Base-by-base conservation (phyloP, 805 yeast species). In the Tetrapisispora pingtungensis region DNA sequence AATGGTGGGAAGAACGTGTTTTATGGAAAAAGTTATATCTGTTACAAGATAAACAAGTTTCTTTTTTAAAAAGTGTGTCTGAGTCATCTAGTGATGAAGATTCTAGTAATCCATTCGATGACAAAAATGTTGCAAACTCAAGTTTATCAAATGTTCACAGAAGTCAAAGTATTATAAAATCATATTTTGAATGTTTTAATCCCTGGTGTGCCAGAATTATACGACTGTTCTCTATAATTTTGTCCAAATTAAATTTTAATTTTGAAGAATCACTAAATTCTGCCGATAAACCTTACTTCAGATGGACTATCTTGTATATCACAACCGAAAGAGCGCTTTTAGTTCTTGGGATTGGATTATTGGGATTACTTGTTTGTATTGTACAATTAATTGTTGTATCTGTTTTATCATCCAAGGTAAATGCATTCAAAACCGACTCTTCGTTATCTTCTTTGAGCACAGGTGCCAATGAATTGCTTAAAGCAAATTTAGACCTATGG, bases 321-420 rank as follows among this genome's bases (percentile, higher is more conserved):
- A 58, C 76, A 2, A 74, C 87, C 1, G 64, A 71, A 2, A 69
- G 75, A 12, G 74, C 89, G 0, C 45, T 73, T 1, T 53, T 72
- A 0, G 53, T 80, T 0, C 56, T 85, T 1, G 59, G 73, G 1
- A 49, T 85, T 0, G 84, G 82, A 0, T 5, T 80, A 0, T 63
- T 74, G 14, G 93, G 93, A 0, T 43, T 83, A 0, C 12, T 75
- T 0, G 60, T 78, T 1, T 74, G 80, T 15, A 42, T 71, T 1
- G 56, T 80, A 1, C 95, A 87, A 59, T 70, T 62, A 26, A 54
- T 71, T 3, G 54, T 85, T 0, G 51, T 84, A 3, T 46, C 53
- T 2, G 44, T 52, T 1, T 33, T 58, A 12, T 35, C 43, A 30
- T 43, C 44, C 4, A 44, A 46, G 26, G 7, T 52, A 14, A 44